Evolutionary conservation across 495 filamentous ascomycete genomes (phyloP), one percentile per base, ranked within the genome.

Genomic region (Massariosphaeria phaeospora): DNA sequence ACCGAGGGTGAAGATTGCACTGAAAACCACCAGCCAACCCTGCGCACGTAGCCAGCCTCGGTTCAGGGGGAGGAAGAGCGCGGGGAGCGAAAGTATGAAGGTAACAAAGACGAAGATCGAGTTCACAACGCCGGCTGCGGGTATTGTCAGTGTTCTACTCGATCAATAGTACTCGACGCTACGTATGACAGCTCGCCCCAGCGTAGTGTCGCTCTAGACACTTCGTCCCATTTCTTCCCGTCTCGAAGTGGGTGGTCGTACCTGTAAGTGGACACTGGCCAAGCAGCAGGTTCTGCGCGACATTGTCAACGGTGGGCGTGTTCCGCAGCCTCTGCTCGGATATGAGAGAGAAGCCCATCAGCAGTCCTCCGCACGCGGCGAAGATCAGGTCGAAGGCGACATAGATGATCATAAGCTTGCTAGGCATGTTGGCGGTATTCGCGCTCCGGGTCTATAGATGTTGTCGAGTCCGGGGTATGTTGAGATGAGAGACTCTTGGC

Each of bases 221-320:
- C 39, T 35, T 2, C n/a, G 29, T 35, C 24, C 40, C 30, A 21
- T 35, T 27, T 47, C 51, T 51, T 44, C n/a, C 21, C 48, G 9
- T 10, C 18, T 57, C 10, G 15, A 11, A 13, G 34, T 17, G 20
- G 29, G 12, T 30, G 10, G 30, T 62, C 75, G 50, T 52, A 84
- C 81, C 79, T 59, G 72, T 77, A 29, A 85, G 63, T 34, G 85
- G 83, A 62, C 83, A 79, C 57, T 71, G 69, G 52, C 71, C 66
- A 63, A 87, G 77, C 26, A 89, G 65, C 24, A 89, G 63, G 60
- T 84, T 75, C 45, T 76, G 71, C 27, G 84, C 83, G 15, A 84
- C 81, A 33, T 72, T 83, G 55, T 67, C 69, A 46, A 67, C 70
- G 64, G 68, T 85, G 55, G 62, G 70, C 48, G 57, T 72, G 55